phyloP scores from a whole-genome alignment of 2,329 filamentous ascomycete genomes.

The Ceratocystis alfenasii region DNA sequence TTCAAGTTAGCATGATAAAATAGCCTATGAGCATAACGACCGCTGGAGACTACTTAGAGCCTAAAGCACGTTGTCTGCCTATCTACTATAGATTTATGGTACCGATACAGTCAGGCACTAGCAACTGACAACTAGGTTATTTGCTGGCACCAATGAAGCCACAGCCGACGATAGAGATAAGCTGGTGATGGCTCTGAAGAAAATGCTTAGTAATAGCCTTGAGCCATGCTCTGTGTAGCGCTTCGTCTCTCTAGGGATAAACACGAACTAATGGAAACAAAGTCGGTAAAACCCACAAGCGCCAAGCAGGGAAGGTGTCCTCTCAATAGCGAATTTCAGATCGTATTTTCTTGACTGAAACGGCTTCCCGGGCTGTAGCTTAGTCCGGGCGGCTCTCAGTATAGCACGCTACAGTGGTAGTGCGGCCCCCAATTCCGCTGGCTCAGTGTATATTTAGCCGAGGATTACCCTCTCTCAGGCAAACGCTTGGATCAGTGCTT shows the following conservation, averaged over 20 bases:
- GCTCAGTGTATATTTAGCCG: neutral
- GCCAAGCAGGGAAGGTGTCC: neutral
- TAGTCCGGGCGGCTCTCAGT: neutral
- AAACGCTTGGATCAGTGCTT: neutral
- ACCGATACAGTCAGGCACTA: too few species aligned
- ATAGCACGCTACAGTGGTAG: neutral
- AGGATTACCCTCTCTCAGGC: neutral
- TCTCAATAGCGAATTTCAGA: neutral
- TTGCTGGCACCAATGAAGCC: slow-evolving; percentile 11
- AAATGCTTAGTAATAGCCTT: neutral
- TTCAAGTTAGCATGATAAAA: neutral
- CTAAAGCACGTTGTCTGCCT: too few species aligned
- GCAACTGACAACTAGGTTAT: neutral
- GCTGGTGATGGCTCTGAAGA: neutral
- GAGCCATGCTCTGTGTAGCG: too few species aligned
- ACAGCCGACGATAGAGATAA: neutral
- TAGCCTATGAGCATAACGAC: neutral
- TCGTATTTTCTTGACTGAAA: neutral
- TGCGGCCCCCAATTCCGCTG: neutral
- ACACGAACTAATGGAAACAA: neutral
- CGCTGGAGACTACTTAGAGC: too few species aligned
- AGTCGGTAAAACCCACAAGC: neutral
- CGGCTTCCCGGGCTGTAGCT: neutral
- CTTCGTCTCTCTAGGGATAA: too few species aligned
- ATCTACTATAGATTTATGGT: too few species aligned